Evolutionary conservation across 306 rosid species (phyloP), one percentile per base, ranked within the genome.

Genomic region (Vigna radiata): DNA sequence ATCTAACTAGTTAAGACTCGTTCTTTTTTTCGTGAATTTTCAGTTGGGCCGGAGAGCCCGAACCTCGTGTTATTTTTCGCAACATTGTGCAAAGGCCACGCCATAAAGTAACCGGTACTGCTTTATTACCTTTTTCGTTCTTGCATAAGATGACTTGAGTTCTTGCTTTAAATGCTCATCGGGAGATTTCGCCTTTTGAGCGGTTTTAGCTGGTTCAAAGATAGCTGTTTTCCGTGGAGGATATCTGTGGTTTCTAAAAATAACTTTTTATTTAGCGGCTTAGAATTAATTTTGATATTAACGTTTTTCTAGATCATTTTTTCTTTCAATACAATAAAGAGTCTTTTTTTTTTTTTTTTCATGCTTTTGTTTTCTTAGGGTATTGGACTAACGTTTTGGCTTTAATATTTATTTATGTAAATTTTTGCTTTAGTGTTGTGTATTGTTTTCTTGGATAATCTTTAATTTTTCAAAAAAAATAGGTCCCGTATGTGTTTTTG

Each of bases 51-150:
- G 97, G 97, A 41, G 97, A 90, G 86, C 14, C 86, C 33, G 91
- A 92, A 25, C 97, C 97, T 58, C 97, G 97, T 56, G 87, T 92
- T 84, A 48, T 88, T 71, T 92, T 92, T 82, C 96, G 96, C 78
- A 87, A 92, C 88, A 90, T 92, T 81, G 97, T 92, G 55, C 96
- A 87, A 87, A 84, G 96, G 82, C 97, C 93, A 18, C 96, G 93
- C 72, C 97, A 90, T 83, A 88, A 90, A 84, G 71, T 85, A 71
- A 92, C 97, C 3, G 95, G 73, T 68, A 8, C 43, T 46, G 6
- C 37, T 19, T 64, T 37, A 27, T 37, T n/a, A 4, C 70, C 0
- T n/a, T 62, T 37, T 61, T 61, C 10, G 4, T 37, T 19, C 8
- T 17, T 16, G 58, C 8, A 25, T 27, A 9, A 41, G 46, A 41